Evolutionary conservation across 345 rosid species (phyloP).

Genomic region (Pistacia atlantica): DNA sequence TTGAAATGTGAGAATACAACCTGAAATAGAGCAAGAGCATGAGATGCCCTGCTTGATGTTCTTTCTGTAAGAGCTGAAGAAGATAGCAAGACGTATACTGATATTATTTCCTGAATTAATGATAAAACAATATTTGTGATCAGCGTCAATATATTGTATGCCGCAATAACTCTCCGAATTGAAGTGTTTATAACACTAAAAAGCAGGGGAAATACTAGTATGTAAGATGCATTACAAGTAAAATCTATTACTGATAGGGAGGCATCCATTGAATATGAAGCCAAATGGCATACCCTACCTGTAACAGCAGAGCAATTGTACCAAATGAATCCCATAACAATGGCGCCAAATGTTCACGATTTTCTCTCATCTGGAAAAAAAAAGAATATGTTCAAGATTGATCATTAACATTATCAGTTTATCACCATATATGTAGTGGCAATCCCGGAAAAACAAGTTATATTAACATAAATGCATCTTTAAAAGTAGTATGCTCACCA

Average conservation of each 20-base stretch:
- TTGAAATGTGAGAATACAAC: slow-evolving; percentile 15
- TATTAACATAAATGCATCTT: not conserved
- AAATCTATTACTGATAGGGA: not conserved
- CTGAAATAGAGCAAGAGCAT: slow-evolving; percentile 62
- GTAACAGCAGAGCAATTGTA: slow-evolving; percentile 37
- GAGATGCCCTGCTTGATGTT: slow-evolving; percentile 37
- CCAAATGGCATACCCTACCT: slow-evolving; percentile 35
- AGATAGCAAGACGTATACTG: slow-evolving; percentile 32
- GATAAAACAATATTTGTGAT: not conserved
- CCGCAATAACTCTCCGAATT: slow-evolving; percentile 5
- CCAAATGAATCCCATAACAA: slow-evolving; percentile 60
- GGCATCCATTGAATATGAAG: not conserved
- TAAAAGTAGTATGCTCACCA: too few species aligned
- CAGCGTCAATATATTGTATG: not conserved
- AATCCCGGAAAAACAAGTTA: not conserved
- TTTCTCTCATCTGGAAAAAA: slow-evolving; percentile 32
- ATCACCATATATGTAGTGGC: not conserved
- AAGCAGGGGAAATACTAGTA: not conserved
- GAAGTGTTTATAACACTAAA: not conserved
- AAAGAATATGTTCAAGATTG: not conserved
- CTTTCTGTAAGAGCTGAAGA: slow-evolving; percentile 31
- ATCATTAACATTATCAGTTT: too few species aligned
- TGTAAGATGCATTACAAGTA: not conserved
- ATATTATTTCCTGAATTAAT: slow-evolving; percentile 38
- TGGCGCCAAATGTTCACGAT: slow-evolving; percentile 43